Evolutionary conservation across 129 eudicot species (phyloP), one percentile per base, ranked within the genome.

Genomic region (Lactuca saligna): DNA sequence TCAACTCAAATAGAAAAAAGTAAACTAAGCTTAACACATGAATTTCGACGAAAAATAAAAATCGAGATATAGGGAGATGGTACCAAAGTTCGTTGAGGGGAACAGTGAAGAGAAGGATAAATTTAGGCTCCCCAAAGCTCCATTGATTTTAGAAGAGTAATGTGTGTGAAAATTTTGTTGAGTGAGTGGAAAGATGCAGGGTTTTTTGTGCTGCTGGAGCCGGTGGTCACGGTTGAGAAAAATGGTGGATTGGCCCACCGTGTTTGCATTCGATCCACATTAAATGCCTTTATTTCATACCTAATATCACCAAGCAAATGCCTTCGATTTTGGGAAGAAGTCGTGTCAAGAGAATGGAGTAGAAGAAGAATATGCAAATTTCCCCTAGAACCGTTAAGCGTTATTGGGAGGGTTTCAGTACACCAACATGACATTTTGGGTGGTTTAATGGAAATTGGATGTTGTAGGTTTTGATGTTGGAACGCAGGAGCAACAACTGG

Each of bases 71-170:
- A 54, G 50, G 49, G 15, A 46, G 69, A 65, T 9, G 41, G 60
- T 61, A 83, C 87, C 7, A 86, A 78, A 48, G 62, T 64, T 34
- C 70, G 76, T 75, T 69, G 80, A 16, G 49, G 76, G 35, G 75
- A 73, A 65, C 67, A 38, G 68, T 61, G 82, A 50, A 78, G 57
- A 63, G 86, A 54, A 51, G 82, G 63, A 13, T 86, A 79, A 51
- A 87, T 68, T 73, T 92, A 85, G 54, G 91, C 88, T 66, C 88
- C 81, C 57, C 77, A 84, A 56, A 88, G 75, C 81, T 82, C 95
- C 95, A 84, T 83, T 79, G 79, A 11, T 75, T 13, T 7, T 8
- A 13, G 59, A 54, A 50, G 54, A 49, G 67, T 46, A 16, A 59
- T 15, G 57, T 6, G 41, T 69, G 37, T 8, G 55, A 13, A 8